Base-by-base conservation (phyloP, 1,139 yeast species). In the Pneumocystis canis region DNA sequence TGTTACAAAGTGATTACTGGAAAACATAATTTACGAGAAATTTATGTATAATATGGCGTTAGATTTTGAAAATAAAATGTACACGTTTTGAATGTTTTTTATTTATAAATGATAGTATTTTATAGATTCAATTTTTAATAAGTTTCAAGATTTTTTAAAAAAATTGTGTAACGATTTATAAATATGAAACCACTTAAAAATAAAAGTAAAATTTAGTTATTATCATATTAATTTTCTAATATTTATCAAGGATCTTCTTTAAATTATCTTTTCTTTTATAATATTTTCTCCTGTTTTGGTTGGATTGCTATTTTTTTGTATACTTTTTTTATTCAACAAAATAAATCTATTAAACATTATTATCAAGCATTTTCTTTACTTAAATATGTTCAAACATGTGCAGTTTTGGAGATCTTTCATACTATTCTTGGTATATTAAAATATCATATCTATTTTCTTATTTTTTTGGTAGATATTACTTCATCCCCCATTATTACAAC, bases 401-500 rank as follows among this genome's bases (percentile, higher is more conserved):
- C 98, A 0, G 68, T 89, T 1, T 78, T 87, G 60, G 99, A 92
- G 73, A 82, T 92, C 41, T 78, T 82, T 70, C 94, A 92, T 73
- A 81, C 96, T 1, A 78, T 83, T 2, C 73, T 82, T 1, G 97
- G 59, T 40, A 37, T 28, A 31, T 58, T 18, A 14, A 92, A 0
- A 18, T 59, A 39, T 9, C 20, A 35, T 32, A 39, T 25, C 9
- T 11, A 54, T n/a, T 16, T 33, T 5, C 59, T 35, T 11, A 32
- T 30, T 59, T 47, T 39, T 59, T 33, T 47, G 28, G 4, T 14
- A 37, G 63, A 79, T 1, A 77, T 85, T 62, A 98, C 92, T 37
- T 83, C 85, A 67, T 85, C 97, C 3, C 96, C 97, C 0, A 69
- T 90, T 9, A 71, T 85, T 65, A 92, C 97, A 41, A 89, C 97